Evolutionary conservation across 2,329 filamentous ascomycete genomes (phyloP), one percentile per base, ranked within the genome.

Genomic region (Hymenoscyphus linearis): DNA sequence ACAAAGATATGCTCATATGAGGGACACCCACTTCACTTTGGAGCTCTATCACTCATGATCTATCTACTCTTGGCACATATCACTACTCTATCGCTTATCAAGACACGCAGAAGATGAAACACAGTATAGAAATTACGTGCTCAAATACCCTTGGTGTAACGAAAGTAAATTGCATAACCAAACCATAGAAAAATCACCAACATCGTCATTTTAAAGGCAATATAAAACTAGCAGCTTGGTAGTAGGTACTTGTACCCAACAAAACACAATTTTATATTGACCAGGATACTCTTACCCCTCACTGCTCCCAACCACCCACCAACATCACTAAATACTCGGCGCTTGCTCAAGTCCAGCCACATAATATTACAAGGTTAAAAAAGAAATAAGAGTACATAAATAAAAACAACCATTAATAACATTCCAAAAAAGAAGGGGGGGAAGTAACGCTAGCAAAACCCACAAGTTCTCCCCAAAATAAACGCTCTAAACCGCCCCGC

Each of bases 381-480:
- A 13, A 50, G 44, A 50, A 50, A 31, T 13, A 16, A 22, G 40
- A 47, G 18, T 16, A 47, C 7, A 47, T 16, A 25, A n/a, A n/a
- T 14, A 53, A 53, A 27, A 9, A 16, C 25, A 1, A 53, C 14
- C 52, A 53, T 22, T 12, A 7, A 53, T 25, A 34, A 25, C n/a
- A 53, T 22, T 12, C 52, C 13, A 52, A 22, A 52, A 52, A 26
- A 22, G 12, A 16, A 52, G 27, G 22, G 3, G 16, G 27, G 52
- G n/a, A 31, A 53, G 26, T 9, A 53, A 16, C 26, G 27, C 16
- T 12, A 34, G 5, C 2, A 18, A 25, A 54, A 64, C 70, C 62
- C 25, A 74, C 73, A 68, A 36, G 59, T 69, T 55, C 67, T 72
- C 1, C 70, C 71, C 47, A 64, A 65, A 59, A 75, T 71, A 47